Base-by-base conservation (phyloP, 1,139 yeast genomes). In the Pichia sp. region DNA sequence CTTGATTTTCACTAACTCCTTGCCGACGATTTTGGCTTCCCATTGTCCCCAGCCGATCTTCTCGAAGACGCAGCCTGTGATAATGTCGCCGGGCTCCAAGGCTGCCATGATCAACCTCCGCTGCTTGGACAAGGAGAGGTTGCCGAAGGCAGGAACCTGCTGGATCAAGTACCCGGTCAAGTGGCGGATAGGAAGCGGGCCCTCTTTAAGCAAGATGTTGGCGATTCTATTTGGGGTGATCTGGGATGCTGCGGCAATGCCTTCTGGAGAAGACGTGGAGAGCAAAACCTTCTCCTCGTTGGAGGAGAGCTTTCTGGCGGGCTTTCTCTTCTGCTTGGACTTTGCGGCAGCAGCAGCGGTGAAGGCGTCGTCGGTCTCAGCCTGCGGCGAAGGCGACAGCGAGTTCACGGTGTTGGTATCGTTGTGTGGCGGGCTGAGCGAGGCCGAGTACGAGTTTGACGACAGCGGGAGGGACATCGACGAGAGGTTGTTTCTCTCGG, bases 1-100 rank as follows among this genome's bases (percentile, higher is more conserved):
- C 64, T 74, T 69, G 61, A 72, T 70, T 59, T 71, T 68, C 42
- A 73, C 75, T 59, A 69, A 59, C 23, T 65, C 70, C 15, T 52
- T 56, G 5, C 62, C 51, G 7, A 64, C 81, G 50, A 76, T 72
- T 57, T 84, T 77, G 7, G 92, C 95, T 31, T 92, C 90, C 98
- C 98, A 92, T 67, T 93, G 95, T 57, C 98, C 98, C 98, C 98
- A 92, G 30, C 97, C 97, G 45, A 90, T 90, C 73, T 92, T 92
- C 65, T 90, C 96, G 73, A 92, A 92, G 19, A 87, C 81, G 44
- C 84, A 83, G 56, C 78, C 75, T 56, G 85, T 81, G 31, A 75
- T 77, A 5, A 80, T 72, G 67, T 84, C 95, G 15, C 86, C 87
- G 52, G 75, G 69, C 64, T 90, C 97, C 73, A 92, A 80, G 42